Conservation (phyloP, 108 stramenopile species). For the Pseudonitzschia delicatissima region DNA sequence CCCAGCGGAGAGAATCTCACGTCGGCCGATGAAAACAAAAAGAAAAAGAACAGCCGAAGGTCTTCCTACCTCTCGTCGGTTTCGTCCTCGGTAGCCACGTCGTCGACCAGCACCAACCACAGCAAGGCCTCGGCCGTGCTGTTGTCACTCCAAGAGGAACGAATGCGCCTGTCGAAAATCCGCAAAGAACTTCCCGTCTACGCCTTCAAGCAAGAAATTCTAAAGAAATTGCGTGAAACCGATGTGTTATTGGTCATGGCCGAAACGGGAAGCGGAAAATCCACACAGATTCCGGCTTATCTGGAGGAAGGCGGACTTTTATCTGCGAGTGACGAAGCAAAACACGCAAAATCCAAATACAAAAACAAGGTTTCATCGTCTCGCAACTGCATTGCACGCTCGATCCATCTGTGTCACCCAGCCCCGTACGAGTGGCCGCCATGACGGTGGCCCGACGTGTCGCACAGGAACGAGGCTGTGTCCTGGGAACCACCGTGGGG, state of each 20-base stretch:
- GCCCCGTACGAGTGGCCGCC: slow-evolving; percentile 95
- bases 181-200: slow-evolving; percentile 64
- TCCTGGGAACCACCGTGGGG: slow-evolving; percentile 70
- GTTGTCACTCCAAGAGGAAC: not conserved
- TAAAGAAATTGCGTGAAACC: slow-evolving; percentile 39
- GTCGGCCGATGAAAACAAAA: not conserved
- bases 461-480: slow-evolving; percentile 77
- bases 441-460: slow-evolving; percentile 93
- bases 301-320: slow-evolving; percentile 43
- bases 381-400: slow-evolving; percentile 23
- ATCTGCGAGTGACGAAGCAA: not conserved
- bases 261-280: slow-evolving; percentile 78
- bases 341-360: slow-evolving; percentile 3
- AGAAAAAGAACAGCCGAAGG: not conserved
- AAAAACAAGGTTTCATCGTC: not conserved
- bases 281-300: slow-evolving; percentile 84
- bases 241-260: slow-evolving; percentile 70
- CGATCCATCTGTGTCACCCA: slow-evolving; percentile 84
- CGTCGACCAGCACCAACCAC: not conserved
- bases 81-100: not conserved
- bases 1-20: not conserved
- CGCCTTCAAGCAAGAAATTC: slow-evolving; percentile 49
- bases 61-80: not conserved
- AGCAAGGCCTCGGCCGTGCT: not conserved
- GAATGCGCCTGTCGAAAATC: slow-evolving; percentile 6